Evolutionary conservation across 768 basidiomycete genomes (phyloP), one percentile per base, ranked within the genome.

Genomic region (Tulasnella sp.): DNA sequence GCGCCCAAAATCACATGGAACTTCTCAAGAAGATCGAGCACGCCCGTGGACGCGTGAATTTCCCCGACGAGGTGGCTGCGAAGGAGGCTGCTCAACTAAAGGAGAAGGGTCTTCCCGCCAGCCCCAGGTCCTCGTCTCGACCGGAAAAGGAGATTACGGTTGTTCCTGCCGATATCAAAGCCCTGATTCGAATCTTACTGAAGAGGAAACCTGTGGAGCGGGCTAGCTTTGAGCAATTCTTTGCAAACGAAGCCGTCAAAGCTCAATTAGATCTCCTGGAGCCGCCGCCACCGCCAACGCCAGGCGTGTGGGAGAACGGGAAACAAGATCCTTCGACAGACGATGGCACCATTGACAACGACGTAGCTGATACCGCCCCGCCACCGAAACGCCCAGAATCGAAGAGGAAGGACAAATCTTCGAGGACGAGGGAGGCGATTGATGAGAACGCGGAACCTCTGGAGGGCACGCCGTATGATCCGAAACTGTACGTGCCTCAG

Each of bases 1-100:
- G 97, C 22, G 98, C 98, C 0, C 91, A 92, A 86, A 99, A 99
- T 84, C 97, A 98, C 85, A 94, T 99, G 83, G 98, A 98, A 83
- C 90, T 99, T 12, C 87, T 98, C 69, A 94, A 94, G 88, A 94
- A 91, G 90, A 98, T 98, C 80, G 97, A 98, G 85, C 89, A 90
- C 60, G 92, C 94, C n/a, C 95, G 94, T 84, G 94, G 94, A 42
- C 82, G 84, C 72, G 92, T 98, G 84, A 94, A 92, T 86, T 99
- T 98, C 82, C 97, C 97, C 0, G 97, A 98, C 84, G 97, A 98
- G 84, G 94, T 94, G 75, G 89, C 91, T 4, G 76, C 86, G 4
- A 87, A 88, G 18, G 82, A 86, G 64, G 78, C 88, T n/a, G 85
- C 87, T n/a, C 87, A 89, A 74, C 86, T 83, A 11, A 85, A 87